Percentiles rank a stretch among this genome's conserved stretches.
Conservation (phyloP, 257 asterid genomes). For the Capsicum pubescens region DNA sequence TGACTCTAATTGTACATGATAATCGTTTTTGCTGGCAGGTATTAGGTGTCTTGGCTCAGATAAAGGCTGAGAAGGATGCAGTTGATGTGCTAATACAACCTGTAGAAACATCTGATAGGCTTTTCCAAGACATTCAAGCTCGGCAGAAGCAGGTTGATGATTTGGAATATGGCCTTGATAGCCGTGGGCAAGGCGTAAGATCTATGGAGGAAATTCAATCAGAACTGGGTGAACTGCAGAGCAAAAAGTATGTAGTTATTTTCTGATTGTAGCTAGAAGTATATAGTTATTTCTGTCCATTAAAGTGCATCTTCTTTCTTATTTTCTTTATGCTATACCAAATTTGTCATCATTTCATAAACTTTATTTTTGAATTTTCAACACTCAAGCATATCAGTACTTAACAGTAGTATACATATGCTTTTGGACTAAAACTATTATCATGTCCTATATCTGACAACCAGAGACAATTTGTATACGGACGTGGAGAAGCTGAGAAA, state of each 20-base stretch:
- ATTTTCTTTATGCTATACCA: not conserved
- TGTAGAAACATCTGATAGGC: conserved; percentile 83
- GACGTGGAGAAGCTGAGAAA: conserved; percentile 58
- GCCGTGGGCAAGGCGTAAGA: conserved; percentile 74
- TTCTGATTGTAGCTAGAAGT: not conserved
- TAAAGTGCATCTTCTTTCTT: conserved; percentile 30
- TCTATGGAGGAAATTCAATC: conserved; percentile 65
- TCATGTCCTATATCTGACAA: conserved; percentile 43
- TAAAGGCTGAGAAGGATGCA: conserved; percentile 80
- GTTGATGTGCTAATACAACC: conserved; percentile 82
- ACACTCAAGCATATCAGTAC: not conserved
- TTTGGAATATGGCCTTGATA: conserved; percentile 78
- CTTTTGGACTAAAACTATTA: conserved; percentile 15
- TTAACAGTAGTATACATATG: not conserved
- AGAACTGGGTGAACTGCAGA: conserved; percentile 68
- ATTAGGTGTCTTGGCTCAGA: conserved; percentile 85
- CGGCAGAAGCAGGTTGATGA: conserved; percentile 73
- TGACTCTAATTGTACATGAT: not conserved
- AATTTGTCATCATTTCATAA: not conserved
- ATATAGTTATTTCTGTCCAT: conserved; percentile 28
- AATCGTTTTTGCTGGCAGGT: conserved; percentile 52
- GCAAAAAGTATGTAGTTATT: conserved; percentile 49
- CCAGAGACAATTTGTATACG: conserved; percentile 62
- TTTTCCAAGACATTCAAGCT: conserved; percentile 68
- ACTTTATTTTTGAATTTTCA: not conserved